Conservation (phyloP, 2,329 filamentous ascomycete species). For the Colletotrichum orbiculare region DNA sequence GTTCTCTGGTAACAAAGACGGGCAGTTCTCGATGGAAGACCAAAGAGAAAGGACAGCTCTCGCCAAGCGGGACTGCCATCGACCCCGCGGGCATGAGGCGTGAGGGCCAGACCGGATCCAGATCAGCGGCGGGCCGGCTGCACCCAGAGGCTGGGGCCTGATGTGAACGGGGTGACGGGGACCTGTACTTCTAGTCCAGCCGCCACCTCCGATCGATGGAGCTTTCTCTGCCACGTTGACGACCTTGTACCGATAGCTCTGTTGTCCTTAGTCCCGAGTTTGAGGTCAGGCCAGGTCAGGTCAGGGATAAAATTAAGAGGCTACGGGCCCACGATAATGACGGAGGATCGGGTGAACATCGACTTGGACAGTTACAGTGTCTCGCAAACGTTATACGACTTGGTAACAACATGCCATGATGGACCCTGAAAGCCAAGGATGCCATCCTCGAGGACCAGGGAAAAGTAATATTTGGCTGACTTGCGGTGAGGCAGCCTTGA, state of each 20-base stretch:
- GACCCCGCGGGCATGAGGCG: neutral
- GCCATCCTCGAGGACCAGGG: too few species aligned
- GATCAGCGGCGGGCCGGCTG: slow-evolving; percentile 19
- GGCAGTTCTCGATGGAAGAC: neutral
- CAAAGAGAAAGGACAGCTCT: slow-evolving; percentile 1
- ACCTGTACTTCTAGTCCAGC: slow-evolving; percentile 18
- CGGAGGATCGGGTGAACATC: neutral
- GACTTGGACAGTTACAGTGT: neutral
- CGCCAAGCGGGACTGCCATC: slow-evolving; percentile 6
- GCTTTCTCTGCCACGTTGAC: slow-evolving; percentile 15
- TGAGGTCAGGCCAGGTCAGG: too few species aligned
- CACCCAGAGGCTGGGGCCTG: slow-evolving; percentile 3
- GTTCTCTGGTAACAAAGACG: slow-evolving; percentile 14
- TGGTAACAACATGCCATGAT: too few species aligned
- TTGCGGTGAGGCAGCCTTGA: neutral
- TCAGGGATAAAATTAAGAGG: too few species aligned
- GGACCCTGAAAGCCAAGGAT: too few species aligned
- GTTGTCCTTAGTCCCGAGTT: neutral
- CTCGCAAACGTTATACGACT: too few species aligned
- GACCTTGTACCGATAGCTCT: neutral
- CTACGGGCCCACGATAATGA: too few species aligned
- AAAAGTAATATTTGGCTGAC: neutral
- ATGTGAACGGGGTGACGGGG: slow-evolving; percentile 14
- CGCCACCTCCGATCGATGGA: slow-evolving; percentile 24
- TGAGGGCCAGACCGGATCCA: slow-evolving; percentile 24